Conservation (phyloP, 441 rosid species). For the Omphalea diandra region DNA sequence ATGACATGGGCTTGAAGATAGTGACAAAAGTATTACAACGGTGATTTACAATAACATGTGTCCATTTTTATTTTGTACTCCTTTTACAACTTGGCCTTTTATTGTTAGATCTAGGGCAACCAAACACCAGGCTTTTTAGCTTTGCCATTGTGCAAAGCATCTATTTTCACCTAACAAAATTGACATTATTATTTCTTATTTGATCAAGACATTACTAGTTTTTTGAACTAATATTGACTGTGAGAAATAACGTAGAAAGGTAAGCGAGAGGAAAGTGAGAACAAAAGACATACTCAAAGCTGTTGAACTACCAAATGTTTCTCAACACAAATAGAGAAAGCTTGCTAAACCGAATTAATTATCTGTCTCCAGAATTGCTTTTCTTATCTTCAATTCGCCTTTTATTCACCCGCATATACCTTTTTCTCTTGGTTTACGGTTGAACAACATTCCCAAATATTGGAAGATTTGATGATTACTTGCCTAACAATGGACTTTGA, state of each 20-base stretch:
- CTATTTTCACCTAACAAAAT: conserved; percentile 7
- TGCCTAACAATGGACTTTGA: conserved; percentile 28
- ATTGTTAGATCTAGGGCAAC: too few species aligned
- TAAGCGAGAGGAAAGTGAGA: not conserved
- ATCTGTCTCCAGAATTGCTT: conserved; percentile 2
- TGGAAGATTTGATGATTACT: conserved; percentile 15
- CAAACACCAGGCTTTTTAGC: not conserved
- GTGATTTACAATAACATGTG: not conserved
- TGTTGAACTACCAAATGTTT: conserved; percentile 29
- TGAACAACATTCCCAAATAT: conserved; percentile 30
- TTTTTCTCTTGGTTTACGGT: conserved; percentile 22
- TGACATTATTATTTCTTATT: not conserved
- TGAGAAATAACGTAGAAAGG: conserved; percentile 3
- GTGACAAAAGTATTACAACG: not conserved
- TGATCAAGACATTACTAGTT: too few species aligned
- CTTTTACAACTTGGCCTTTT: not conserved
- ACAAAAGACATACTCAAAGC: conserved; percentile 1
- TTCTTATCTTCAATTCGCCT: not conserved
- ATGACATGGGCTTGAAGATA: not conserved
- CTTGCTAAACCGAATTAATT: conserved; percentile 18
- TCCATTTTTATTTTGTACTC: not conserved
- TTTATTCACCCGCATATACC: not conserved
- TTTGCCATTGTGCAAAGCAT: not conserved
- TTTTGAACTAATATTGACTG: not conserved
- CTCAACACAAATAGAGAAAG: conserved; percentile 17